Percentiles rank a stretch among this genome's conserved stretches.
Evolutionary conservation across 495 filamentous ascomycete species (phyloP).

Genomic region (Mycothermus thermophilus): DNA sequence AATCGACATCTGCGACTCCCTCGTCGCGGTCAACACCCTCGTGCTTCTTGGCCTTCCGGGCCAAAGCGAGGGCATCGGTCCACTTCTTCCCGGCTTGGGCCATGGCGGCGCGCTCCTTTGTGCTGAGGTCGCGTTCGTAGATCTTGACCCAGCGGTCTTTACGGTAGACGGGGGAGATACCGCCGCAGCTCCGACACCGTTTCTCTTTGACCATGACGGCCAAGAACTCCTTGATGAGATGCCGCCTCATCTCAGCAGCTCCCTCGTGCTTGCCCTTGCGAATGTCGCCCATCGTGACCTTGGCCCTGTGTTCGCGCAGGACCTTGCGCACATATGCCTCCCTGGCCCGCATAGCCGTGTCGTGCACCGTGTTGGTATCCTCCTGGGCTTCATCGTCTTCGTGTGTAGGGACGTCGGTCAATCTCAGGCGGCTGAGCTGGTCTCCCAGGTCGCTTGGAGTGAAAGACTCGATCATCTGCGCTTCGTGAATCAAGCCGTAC

Average conservation of each 20-base stretch:
- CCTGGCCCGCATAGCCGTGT: slow-evolving; percentile 46
- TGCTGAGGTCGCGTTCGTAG: slow-evolving; percentile 63
- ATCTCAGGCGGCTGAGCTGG: slow-evolving; percentile 8
- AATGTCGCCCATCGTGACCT: slow-evolving; percentile 37
- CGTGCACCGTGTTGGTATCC: slow-evolving; percentile 15
- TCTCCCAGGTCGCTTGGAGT: slow-evolving; percentile 35
- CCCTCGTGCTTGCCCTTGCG: slow-evolving; percentile 63
- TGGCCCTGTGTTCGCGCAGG: slow-evolving; percentile 41
- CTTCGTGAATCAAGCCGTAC: slow-evolving; percentile 65
- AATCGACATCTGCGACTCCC: slow-evolving; percentile 53
- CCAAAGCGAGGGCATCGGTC: slow-evolving; percentile 42
- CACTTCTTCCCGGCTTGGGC: slow-evolving; percentile 51
- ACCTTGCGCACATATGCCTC: slow-evolving; percentile 54
- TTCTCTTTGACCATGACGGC: slow-evolving; percentile 46
- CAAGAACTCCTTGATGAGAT: slow-evolving; percentile 67
- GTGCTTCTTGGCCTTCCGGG: slow-evolving; percentile 22
- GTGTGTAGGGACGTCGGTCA: slow-evolving; percentile 12
- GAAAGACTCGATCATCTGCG: slow-evolving; percentile 47
- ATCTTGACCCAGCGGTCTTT: slow-evolving; percentile 86
- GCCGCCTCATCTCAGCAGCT: slow-evolving; percentile 58
- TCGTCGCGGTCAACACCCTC: slow-evolving; percentile 38
- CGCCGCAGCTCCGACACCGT: slow-evolving; percentile 59
- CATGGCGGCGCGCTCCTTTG: slow-evolving; percentile 63
- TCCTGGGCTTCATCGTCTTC: slow-evolving; percentile 19
- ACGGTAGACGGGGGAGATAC: slow-evolving; percentile 61